Evolutionary conservation across 306 rosid genomes (phyloP), one percentile per base, ranked within the genome.

Genomic region (Ammopiptanthus mongolicus): DNA sequence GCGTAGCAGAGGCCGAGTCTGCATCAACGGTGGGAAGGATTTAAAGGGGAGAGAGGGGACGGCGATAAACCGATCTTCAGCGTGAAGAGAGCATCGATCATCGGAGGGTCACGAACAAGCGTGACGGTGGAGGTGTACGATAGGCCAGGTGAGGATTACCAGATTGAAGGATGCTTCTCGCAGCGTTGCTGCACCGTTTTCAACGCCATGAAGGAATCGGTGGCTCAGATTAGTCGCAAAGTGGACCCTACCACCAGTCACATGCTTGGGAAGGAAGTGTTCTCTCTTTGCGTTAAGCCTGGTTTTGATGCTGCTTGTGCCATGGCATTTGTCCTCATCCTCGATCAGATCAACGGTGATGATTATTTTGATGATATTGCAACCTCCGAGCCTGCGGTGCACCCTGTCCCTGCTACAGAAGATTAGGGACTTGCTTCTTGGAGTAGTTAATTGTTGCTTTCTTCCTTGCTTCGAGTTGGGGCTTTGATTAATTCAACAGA

Each of bases 11-110:
- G 91, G 80, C 97, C 98, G 37, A 95, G 98, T 80, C 65, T 91
- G 52, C 98, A 91, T 84, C 93, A 91, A 31, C 86, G 99, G 76
- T 95, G 99, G 99, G 99, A 95, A 52, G 99, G 99, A 0, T 92
- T 65, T 36, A 28, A 47, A 17, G 97, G 99, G 41, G 99, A 95
- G 81, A 87, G 92, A 80, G 31, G 18, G 39, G 92, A 95, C 59
- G 93, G 97, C 5, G 93, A 88, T 69, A 91, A 90, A 47, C 97
- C 98, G 0, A 77, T 84, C 74, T 95, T 95, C 90, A 90, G 91
- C 60, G 84, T 91, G 55, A 83, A 84, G 65, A 73, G 98, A 17
- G 87, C 98, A 19, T 88, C 97, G 1, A 95, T 95, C 14, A 88
- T 95, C 46, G 97, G 98, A 76, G 86, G 95, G 79, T 81, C 97